These are phyloP conservation scores for Colletotrichum abscissum DNA, from an alignment of 2,329 filamentous ascomycete genomes.

Conservation along the genomic window DNA sequence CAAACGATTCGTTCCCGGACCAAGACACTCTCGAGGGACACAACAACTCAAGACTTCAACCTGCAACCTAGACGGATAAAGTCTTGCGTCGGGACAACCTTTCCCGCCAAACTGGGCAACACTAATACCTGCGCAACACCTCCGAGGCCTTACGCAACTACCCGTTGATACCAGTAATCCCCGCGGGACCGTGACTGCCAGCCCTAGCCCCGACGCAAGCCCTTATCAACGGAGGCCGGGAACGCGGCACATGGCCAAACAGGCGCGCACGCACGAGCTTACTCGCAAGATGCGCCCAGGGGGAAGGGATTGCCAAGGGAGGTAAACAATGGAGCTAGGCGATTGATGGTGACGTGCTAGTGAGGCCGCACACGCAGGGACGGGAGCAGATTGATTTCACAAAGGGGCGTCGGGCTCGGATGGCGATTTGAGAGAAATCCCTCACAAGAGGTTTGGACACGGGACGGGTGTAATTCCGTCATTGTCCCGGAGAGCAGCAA, in stretches of 20 bases:
- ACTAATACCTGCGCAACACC: background rate
- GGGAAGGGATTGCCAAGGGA: background rate
- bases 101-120: background rate
- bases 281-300: background rate
- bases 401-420: background rate
- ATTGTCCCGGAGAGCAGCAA: background rate
- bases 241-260: background rate
- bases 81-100: background rate
- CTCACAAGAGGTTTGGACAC: background rate
- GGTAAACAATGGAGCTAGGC: background rate
- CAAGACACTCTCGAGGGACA: conserved; percentile 6
- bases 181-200: conserved; percentile 7
- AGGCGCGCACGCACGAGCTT: background rate
- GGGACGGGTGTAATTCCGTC: background rate
- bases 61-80: background rate
- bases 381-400: background rate
- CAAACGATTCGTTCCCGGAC: background rate
- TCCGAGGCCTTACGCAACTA: background rate
- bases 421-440: background rate
- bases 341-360: background rate
- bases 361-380: conserved; percentile 5
- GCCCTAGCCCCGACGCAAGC: background rate
- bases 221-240: background rate
- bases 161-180: background rate
- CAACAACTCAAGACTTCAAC: too few relatives aligned